Evolutionary conservation across 345 rosid species (phyloP).

Genomic region (Populus ilicifolia): DNA sequence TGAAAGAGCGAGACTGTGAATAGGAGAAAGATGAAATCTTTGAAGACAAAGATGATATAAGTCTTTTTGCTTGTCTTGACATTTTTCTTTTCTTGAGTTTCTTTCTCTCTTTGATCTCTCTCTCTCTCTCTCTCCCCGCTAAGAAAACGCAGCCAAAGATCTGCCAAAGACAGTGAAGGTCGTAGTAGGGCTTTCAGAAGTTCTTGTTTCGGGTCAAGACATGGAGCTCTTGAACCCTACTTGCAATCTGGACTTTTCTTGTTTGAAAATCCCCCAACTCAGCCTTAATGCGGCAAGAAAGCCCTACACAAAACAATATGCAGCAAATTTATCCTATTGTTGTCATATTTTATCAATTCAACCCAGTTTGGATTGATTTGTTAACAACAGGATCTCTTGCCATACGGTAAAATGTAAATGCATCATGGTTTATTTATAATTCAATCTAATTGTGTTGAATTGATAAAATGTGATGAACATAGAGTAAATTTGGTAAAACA

Average conservation of each 20-base stretch:
- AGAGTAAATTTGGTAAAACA: too few relatives aligned
- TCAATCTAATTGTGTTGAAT: too few relatives aligned
- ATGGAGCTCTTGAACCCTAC: not conserved
- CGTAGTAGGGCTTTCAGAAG: not conserved
- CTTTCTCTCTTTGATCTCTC: not conserved
- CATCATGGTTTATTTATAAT: too few relatives aligned
- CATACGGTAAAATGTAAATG: too few relatives aligned
- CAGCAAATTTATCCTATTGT: too few relatives aligned
- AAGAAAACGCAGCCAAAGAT: not conserved
- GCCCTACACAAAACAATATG: too few relatives aligned
- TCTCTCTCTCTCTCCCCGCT: not conserved
- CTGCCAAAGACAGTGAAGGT: not conserved
- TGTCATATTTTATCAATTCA: too few relatives aligned
- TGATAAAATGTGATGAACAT: too few relatives aligned
- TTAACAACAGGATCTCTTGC: too few relatives aligned
- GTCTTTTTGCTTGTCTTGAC: conserved; percentile 5
- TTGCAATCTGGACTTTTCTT: not conserved
- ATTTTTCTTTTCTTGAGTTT: not conserved
- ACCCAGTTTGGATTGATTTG: too few relatives aligned
- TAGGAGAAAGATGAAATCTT: conserved; percentile 17
- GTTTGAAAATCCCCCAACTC: not conserved
- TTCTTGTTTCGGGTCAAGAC: not conserved
- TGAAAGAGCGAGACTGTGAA: conserved; percentile 41
- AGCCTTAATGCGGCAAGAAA: not conserved
- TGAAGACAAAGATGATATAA: conserved; percentile 1